Evolutionary conservation across 2,329 filamentous ascomycete genomes (phyloP).

Genomic region (Trichoderma sp.): DNA sequence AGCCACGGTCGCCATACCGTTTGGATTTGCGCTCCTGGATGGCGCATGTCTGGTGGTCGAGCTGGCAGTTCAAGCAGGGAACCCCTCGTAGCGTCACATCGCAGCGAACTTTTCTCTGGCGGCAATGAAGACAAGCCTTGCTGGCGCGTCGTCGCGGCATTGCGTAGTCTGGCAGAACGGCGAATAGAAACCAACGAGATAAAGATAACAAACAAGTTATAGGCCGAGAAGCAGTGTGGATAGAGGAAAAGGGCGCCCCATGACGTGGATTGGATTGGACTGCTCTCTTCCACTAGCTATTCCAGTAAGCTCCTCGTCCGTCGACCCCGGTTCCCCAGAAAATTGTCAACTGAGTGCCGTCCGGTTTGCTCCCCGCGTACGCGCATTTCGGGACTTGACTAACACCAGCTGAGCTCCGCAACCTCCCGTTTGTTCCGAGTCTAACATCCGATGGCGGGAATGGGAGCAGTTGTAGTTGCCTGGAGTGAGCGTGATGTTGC

Average conservation of each 20-base stretch:
- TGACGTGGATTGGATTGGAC: background rate
- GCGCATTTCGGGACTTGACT: slow-evolving; percentile 3
- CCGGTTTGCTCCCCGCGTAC: slow-evolving; percentile 7
- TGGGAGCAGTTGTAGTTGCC: background rate
- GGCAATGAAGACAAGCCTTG: slow-evolving; percentile 22
- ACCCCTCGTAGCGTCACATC: slow-evolving; percentile 25
- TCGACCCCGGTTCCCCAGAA: slow-evolving; percentile 4
- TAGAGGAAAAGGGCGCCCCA: background rate
- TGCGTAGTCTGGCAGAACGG: background rate
- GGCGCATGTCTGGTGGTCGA: slow-evolving; percentile 25
- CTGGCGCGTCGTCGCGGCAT: slow-evolving; percentile 22
- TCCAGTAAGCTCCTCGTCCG: background rate
- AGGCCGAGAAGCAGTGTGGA: background rate
- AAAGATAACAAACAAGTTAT: background rate
- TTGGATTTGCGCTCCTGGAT: slow-evolving; percentile 18
- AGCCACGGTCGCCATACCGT: slow-evolving; percentile 7
- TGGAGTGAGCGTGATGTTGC: background rate
- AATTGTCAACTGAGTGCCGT: background rate
- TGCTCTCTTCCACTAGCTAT: background rate
- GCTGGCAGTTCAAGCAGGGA: slow-evolving; percentile 27
- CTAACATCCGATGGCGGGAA: background rate
- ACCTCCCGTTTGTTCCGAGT: slow-evolving; percentile 6
- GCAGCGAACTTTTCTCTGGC: slow-evolving; percentile 27
- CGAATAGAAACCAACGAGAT: too few relatives aligned
- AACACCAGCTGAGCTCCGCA: slow-evolving; percentile 6